phyloP scores from a whole-genome alignment of 2,329 filamentous ascomycete genomes.

The Penicillium verrucosum region DNA sequence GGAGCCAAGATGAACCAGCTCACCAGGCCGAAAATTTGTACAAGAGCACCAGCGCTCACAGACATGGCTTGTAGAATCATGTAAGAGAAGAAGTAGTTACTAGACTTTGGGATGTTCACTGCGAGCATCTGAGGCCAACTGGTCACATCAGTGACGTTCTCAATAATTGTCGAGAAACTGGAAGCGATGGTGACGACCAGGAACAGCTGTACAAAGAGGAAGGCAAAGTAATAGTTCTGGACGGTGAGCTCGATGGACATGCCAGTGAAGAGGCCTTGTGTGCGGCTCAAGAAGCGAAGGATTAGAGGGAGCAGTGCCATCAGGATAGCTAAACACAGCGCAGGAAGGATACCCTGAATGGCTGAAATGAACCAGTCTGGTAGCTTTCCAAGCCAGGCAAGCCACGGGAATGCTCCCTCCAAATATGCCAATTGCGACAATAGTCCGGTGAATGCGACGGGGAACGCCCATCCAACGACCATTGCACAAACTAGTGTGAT shows the following conservation, averaged over 20 bases:
- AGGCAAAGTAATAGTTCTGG: constrained; percentile 88
- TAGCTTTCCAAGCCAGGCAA: constrained; percentile 64
- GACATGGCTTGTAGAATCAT: constrained; percentile 92
- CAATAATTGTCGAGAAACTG: constrained; percentile 65
- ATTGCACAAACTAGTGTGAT: constrained; percentile 66
- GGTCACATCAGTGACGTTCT: constrained; percentile 64
- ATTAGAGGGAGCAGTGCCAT: constrained; percentile 79
- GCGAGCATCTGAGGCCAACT: constrained; percentile 71
- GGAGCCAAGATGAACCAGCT: constrained; percentile 79
- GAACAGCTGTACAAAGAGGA: constrained; percentile 93
- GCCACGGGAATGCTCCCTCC: constrained; percentile 63
- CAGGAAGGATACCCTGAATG: constrained; percentile 82
- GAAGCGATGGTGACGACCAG: constrained; percentile 84
- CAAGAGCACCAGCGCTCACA: constrained; percentile 80
- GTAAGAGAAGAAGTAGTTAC: constrained; percentile 98
- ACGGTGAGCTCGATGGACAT: constrained; percentile 77
- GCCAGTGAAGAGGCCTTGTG: constrained; percentile 79
- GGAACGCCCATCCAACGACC: constrained; percentile 84
- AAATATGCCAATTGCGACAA: constrained; percentile 74
- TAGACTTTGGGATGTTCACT: constrained; percentile 73
- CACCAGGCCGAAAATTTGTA: constrained; percentile 76
- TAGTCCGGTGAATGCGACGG: constrained; percentile 81
- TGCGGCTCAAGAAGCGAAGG: constrained; percentile 66
- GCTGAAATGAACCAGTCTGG: constrained; percentile 62
- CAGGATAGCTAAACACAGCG: constrained; percentile 70